Conservation (phyloP, 106 monocot species). For the Narthecium ossifragum region DNA sequence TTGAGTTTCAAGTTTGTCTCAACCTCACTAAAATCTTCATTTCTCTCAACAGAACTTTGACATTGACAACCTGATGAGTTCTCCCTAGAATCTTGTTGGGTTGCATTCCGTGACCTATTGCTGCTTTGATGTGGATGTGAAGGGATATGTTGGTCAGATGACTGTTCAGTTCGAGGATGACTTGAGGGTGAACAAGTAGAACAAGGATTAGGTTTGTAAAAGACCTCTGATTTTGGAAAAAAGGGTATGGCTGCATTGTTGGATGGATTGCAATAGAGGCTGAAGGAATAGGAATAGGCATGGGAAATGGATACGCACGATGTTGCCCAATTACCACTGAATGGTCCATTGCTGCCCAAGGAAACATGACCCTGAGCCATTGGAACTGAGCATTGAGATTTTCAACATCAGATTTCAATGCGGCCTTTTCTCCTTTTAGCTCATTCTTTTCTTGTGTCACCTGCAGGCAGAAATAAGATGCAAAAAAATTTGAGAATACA, state of each 20-base stretch:
- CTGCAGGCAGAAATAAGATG: constrained; percentile 15
- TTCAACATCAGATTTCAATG: constrained; percentile 73
- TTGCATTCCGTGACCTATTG: constrained; percentile 22
- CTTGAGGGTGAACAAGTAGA: constrained; percentile 42
- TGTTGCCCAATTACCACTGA: constrained; percentile 51
- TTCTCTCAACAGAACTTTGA: constrained; percentile 31
- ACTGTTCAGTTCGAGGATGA: constrained; percentile 33
- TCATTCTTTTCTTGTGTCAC: constrained; percentile 96
- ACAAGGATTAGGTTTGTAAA: constrained; percentile 27
- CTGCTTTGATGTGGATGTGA: constrained; percentile 29
- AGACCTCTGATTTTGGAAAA: constrained; percentile 50
- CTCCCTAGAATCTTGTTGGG: constrained; percentile 36
- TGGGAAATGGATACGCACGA: constrained; percentile 60
- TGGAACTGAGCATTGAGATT: constrained; percentile 69
- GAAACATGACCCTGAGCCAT: constrained; percentile 58
- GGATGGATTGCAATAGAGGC: constrained; percentile 58
- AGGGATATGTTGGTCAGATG: constrained; percentile 11
- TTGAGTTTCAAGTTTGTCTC: constrained; percentile 94
- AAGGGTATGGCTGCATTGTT: constrained; percentile 60
- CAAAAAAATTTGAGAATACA: too few species aligned
- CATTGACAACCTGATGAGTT: constrained; percentile 25
- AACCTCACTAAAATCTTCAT: constrained; percentile 65
- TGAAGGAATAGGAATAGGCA: constrained; percentile 60
- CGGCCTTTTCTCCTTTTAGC: constrained; percentile 81
- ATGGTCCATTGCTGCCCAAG: constrained; percentile 74